phyloP scores from a whole-genome alignment of 2,329 filamentous ascomycete species.

The Amesomyces nigricolor region DNA sequence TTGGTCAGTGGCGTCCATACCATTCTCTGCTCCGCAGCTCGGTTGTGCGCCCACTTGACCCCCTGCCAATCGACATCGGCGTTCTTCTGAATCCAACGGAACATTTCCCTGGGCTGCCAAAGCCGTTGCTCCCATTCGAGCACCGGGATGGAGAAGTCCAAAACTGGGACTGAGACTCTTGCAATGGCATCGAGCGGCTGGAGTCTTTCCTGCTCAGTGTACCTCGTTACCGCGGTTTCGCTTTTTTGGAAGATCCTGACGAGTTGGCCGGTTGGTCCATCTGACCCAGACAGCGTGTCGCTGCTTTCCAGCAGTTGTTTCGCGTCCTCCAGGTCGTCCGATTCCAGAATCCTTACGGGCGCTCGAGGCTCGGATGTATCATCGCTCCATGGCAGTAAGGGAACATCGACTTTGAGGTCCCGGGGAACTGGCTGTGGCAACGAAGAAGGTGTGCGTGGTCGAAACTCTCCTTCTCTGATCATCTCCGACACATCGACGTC shows the following conservation, averaged over 20 bases:
- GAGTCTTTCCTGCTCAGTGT: constrained; percentile 28
- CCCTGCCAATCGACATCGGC: constrained; percentile 20
- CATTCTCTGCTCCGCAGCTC: constrained; percentile 23
- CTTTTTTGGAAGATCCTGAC: constrained; percentile 15
- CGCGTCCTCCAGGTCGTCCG: constrained; percentile 17
- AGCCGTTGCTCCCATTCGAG: constrained; percentile 25
- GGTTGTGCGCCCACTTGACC: constrained; percentile 25
- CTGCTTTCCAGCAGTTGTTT: constrained; percentile 16
- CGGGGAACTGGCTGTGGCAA: constrained; percentile 8
- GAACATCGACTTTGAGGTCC: constrained; percentile 25
- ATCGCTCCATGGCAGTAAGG: constrained; percentile 19
- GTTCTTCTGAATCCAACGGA: constrained; percentile 22
- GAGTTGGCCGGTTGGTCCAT: constrained; percentile 21
- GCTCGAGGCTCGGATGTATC: not conserved
- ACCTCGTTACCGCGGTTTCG: constrained; percentile 20
- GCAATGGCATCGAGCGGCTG: constrained; percentile 26
- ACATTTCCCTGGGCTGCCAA: constrained; percentile 19
- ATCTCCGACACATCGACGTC: constrained; percentile 24
- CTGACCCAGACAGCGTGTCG: constrained; percentile 10
- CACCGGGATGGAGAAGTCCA: constrained; percentile 27
- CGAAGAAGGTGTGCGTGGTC: not conserved
- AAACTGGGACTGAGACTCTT: constrained; percentile 27
- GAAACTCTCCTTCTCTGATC: constrained; percentile 16
- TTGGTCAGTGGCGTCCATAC: constrained; percentile 27
- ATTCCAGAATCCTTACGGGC: constrained; percentile 5